phyloP scores from a whole-genome alignment of 495 filamentous ascomycete genomes.

The Penicillium cataractarum region DNA sequence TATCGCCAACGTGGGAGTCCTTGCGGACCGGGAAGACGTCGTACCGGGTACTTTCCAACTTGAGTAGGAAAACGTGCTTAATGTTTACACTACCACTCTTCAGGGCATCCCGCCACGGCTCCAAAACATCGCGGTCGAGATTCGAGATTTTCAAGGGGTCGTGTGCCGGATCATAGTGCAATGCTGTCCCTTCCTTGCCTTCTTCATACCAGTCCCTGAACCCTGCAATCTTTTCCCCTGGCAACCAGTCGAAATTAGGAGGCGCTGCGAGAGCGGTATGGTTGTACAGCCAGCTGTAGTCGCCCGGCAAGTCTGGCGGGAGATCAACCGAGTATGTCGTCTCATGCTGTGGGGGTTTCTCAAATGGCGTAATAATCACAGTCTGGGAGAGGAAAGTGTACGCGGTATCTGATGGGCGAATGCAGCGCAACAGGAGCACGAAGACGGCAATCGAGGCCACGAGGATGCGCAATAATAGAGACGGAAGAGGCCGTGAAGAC shows the following conservation, averaged over 20 bases:
- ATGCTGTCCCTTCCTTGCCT: neutral
- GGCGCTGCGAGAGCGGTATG: conserved; percentile 27
- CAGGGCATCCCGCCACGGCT: conserved; percentile 32
- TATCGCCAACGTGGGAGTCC: conserved; percentile 27
- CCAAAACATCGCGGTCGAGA: conserved; percentile 37
- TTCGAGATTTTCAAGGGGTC: conserved; percentile 49
- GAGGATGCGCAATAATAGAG: conserved; percentile 14
- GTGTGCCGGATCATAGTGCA: conserved; percentile 39
- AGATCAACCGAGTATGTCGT: conserved; percentile 16
- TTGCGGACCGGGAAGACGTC: conserved; percentile 50
- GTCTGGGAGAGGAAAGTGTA: conserved; percentile 29
- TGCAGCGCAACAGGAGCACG: conserved; percentile 15
- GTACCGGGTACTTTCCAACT: conserved; percentile 47
- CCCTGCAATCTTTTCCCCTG: conserved; percentile 22
- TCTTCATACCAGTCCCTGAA: conserved; percentile 34
- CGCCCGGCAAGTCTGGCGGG: conserved; percentile 16
- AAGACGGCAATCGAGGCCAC: conserved; percentile 1
- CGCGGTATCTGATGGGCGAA: conserved; percentile 23
- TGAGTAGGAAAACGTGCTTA: conserved; percentile 44
- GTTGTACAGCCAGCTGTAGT: conserved; percentile 31
- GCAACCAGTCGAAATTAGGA: conserved; percentile 30
- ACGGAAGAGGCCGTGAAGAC: neutral
- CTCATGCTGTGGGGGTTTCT: conserved; percentile 11
- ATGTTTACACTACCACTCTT: conserved; percentile 33
- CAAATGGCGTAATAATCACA: conserved; percentile 25